These are phyloP conservation scores for Ananas comosus DNA, from an alignment of 176 grass and related monocot species.

Conservation along the genomic window DNA sequence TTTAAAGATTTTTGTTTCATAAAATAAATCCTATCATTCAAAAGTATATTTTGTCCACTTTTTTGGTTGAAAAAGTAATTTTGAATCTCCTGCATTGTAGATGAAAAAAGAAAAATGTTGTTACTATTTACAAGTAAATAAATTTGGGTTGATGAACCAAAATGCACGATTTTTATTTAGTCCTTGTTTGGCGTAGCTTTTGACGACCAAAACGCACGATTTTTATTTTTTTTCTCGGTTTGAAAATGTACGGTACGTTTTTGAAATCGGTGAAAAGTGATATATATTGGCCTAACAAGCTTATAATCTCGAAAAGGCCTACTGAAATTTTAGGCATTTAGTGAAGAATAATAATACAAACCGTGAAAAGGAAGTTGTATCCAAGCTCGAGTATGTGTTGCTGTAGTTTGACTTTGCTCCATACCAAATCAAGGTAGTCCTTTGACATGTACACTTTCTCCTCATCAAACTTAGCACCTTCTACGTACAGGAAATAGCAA, in stretches of 20 bases:
- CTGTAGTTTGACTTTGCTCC: constrained; percentile 72
- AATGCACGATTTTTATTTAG: too few relatives aligned
- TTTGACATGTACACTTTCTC: constrained; percentile 76
- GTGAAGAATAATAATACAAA: constrained; percentile 2
- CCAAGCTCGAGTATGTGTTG: constrained; percentile 65
- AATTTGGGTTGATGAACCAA: too few relatives aligned
- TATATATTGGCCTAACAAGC: background rate
- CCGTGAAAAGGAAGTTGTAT: constrained; percentile 92
- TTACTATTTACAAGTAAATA: too few relatives aligned
- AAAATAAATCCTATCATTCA: too few relatives aligned
- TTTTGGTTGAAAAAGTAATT: too few relatives aligned
- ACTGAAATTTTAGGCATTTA: background rate
- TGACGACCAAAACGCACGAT: too few relatives aligned
- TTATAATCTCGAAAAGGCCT: background rate
- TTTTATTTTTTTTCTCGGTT: too few relatives aligned
- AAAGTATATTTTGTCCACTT: too few relatives aligned
- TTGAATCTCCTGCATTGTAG: too few relatives aligned
- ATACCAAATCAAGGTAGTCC: constrained; percentile 74
- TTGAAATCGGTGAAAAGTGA: background rate
- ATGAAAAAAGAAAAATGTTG: too few relatives aligned
- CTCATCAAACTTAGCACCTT: constrained; percentile 31
- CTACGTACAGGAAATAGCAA: constrained; percentile 48
- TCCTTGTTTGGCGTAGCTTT: too few relatives aligned
- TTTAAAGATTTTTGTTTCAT: too few relatives aligned
- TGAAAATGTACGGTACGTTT: background rate